phyloP scores from a whole-genome alignment of 345 rosid species.

The Angophora floribunda region DNA sequence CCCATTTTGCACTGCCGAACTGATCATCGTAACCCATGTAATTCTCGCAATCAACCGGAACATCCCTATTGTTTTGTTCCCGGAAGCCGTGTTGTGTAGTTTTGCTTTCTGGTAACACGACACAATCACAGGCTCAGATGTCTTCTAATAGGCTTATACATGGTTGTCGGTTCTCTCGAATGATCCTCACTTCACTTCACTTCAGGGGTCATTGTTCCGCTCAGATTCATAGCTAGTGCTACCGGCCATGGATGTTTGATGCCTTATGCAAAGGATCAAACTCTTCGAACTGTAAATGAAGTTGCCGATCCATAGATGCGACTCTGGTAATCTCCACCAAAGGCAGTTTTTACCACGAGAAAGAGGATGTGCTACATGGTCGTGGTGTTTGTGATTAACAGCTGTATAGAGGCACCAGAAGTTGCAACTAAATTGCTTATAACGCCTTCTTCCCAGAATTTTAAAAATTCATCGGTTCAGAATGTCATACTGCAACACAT shows the following conservation, averaged over 20 bases:
- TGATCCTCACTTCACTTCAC: neutral
- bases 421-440: neutral
- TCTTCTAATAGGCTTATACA: neutral
- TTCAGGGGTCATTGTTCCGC: neutral
- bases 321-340: neutral
- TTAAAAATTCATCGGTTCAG: neutral
- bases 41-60: neutral
- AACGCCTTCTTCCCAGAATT: neutral
- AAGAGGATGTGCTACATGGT: neutral
- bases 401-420: neutral
- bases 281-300: neutral
- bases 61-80: neutral
- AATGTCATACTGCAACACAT: neutral
- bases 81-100: neutral
- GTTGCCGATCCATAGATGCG: neutral
- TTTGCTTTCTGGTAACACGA: neutral
- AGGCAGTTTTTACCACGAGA: neutral
- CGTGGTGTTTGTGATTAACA: neutral
- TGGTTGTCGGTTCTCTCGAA: neutral
- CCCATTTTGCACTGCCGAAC: neutral
- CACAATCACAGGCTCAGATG: neutral
- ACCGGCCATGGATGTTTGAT: neutral
- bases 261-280: neutral
- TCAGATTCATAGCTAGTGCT: neutral
- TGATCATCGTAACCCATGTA: neutral